A percentile compares a stretch with the other conserved stretches of the same genome.
Conservation (phyloP, 2,329 filamentous ascomycete species). For the Cryphonectria parasitica region DNA sequence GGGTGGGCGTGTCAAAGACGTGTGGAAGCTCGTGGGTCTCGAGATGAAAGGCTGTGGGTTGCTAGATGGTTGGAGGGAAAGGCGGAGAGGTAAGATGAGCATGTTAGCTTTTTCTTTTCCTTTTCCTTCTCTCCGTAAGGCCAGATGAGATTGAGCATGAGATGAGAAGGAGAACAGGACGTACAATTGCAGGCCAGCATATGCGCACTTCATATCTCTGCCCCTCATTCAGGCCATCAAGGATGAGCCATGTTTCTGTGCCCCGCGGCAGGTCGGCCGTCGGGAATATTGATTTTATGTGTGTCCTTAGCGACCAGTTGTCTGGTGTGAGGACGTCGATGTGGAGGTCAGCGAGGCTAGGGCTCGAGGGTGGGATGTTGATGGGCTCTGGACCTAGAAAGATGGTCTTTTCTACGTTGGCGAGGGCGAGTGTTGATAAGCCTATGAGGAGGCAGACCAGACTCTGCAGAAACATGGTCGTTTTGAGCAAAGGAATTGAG, state of each 20-base stretch:
- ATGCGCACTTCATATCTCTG: conserved; percentile 89
- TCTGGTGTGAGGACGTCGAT: conserved; percentile 67
- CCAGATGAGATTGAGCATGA: not conserved
- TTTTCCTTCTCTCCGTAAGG: not conserved
- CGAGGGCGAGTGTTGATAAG: conserved; percentile 40
- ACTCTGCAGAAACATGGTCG: conserved; percentile 17
- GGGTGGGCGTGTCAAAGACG: conserved; percentile 63
- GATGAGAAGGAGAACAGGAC: conserved; percentile 43
- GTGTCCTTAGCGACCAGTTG: conserved; percentile 60
- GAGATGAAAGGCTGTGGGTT: conserved; percentile 82
- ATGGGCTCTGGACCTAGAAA: conserved; percentile 73
- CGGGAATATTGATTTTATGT: conserved; percentile 71
- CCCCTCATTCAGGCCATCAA: conserved; percentile 69
- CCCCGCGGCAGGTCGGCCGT: conserved; percentile 56
- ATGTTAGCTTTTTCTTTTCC: conserved; percentile 5
- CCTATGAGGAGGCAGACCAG: conserved; percentile 29
- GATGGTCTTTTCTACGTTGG: conserved; percentile 90
- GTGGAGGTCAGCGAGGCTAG: conserved; percentile 62
- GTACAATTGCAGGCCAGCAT: conserved; percentile 91
- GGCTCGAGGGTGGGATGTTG: conserved; percentile 58
- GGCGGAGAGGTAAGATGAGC: conserved; percentile 18
- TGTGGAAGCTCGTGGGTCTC: conserved; percentile 64
- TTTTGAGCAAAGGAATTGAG: not conserved
- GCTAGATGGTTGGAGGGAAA: conserved; percentile 52
- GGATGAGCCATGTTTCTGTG: conserved; percentile 75